Conservation (phyloP, 148 eudicot genomes). For the Gaultheria prostrata region DNA sequence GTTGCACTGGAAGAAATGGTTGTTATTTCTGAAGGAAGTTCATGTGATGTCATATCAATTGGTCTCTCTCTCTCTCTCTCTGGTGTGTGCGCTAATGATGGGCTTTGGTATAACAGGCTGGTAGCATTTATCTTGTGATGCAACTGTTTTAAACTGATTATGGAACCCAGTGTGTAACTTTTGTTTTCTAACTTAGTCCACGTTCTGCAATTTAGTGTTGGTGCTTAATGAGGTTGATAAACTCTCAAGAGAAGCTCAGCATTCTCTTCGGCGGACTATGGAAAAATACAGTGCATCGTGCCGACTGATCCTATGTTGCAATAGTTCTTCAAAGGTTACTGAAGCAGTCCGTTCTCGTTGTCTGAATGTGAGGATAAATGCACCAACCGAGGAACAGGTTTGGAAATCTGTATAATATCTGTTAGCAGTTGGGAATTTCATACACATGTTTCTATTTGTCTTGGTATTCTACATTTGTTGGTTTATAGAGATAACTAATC, state of each 20-base stretch:
- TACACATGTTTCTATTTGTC: neutral
- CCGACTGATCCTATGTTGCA: constrained; percentile 85
- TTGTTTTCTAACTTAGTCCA: neutral
- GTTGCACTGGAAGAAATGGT: neutral
- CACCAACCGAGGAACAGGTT: constrained; percentile 85
- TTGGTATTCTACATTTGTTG: neutral
- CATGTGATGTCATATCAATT: neutral
- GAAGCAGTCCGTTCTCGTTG: constrained; percentile 99
- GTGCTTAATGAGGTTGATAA: constrained; percentile 99
- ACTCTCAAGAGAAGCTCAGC: constrained; percentile 97
- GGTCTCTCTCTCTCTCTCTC: neutral
- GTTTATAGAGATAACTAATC: neutral
- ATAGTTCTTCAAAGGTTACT: constrained; percentile 91
- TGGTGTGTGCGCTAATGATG: neutral
- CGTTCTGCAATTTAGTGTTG: constrained; percentile 43
- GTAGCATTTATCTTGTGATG: neutral
- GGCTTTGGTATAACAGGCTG: neutral
- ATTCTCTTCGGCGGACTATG: constrained; percentile 91
- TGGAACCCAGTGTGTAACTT: neutral
- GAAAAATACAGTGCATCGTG: constrained; percentile 97
- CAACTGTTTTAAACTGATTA: neutral
- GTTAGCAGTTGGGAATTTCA: neutral
- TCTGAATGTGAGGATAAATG: constrained; percentile 74
- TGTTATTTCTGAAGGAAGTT: neutral
- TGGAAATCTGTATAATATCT: neutral